Evolutionary conservation across 2,329 filamentous ascomycete genomes (phyloP), one percentile per base, ranked within the genome.

Genomic region (Aureobasidium sp.): DNA sequence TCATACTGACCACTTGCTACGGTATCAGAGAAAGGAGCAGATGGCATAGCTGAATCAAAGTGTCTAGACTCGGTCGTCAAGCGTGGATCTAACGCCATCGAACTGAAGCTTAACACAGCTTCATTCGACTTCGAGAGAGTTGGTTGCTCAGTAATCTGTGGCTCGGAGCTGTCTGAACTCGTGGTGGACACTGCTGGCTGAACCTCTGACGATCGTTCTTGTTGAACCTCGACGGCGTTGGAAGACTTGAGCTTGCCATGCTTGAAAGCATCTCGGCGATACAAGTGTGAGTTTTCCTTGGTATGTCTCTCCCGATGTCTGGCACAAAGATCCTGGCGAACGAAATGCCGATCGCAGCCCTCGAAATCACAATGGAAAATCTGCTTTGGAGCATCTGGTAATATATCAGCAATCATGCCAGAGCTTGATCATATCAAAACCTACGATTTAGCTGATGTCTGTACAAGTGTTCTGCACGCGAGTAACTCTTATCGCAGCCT

Each of bases 401-500:
- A 13, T 16, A 63, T 63, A 57, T 62, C 55, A 62, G 45, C 13
- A 27, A 39, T 7, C 16, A n/a, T 25, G 13, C 11, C 3, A 16
- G 16, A 6, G 3, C 2, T 7, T 30, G 8, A 13, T 27, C 21
- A 1, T 27, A 2, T 21, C 5, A 5, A 25, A 2, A 79, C 85
- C 74, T 80, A 91, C 89, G 94, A 73, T 99, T 99, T 67, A 97
- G 78, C 76, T 97, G 92, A 76, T 97, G 93, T 49, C 94, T 86
- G 77, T 97, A 97, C 78, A 99, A 79, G 78, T 99, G 94, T 76
- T 97, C 94, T 9, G 94, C 93, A 72, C 94, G 85, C 30, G 93
- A 97, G 74, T 99, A 99, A 72, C 88, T 95, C 80, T 97, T 99
- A 44, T 91, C 92, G 70, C 94, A 99, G 42, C 88, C 90, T 66